Conservation (phyloP, 306 rosid species). For the Sindora glabra region DNA sequence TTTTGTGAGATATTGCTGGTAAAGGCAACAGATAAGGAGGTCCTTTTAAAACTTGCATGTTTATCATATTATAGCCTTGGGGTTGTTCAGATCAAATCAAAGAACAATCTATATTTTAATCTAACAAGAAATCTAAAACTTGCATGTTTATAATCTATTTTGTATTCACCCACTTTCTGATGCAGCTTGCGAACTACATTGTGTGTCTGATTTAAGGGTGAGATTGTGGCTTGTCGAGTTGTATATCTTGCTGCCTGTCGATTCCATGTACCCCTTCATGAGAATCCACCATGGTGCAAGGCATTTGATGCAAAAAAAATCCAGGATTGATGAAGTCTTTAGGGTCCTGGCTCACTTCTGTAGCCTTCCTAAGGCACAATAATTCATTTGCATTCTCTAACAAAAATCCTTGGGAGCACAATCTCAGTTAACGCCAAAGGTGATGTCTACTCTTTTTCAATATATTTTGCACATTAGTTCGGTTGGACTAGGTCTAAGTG, state of each 20-base stretch:
- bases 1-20: too few species aligned
- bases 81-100: too few species aligned
- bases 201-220: constrained; percentile 93
- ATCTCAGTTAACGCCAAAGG: constrained; percentile 61
- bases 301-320: constrained; percentile 87
- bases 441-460: constrained; percentile 8
- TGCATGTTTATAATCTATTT: not conserved
- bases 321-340: constrained; percentile 90
- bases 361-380: constrained; percentile 85
- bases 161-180: not conserved
- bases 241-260: constrained; percentile 93
- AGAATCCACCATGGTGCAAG: constrained; percentile 98
- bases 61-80: too few species aligned
- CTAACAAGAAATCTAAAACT: too few species aligned
- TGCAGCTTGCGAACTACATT: constrained; percentile 85
- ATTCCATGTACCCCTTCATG: constrained; percentile 90
- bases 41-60: too few species aligned
- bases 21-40: too few species aligned
- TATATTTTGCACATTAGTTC: not conserved
- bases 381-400: constrained; percentile 69
- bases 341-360: constrained; percentile 83
- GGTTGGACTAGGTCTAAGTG: not conserved
- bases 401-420: constrained; percentile 58
- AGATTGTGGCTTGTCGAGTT: constrained; percentile 97
- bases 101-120: too few species aligned